Conservation (phyloP, 805 yeast species). For the Kockiozyma suomiensis region DNA sequence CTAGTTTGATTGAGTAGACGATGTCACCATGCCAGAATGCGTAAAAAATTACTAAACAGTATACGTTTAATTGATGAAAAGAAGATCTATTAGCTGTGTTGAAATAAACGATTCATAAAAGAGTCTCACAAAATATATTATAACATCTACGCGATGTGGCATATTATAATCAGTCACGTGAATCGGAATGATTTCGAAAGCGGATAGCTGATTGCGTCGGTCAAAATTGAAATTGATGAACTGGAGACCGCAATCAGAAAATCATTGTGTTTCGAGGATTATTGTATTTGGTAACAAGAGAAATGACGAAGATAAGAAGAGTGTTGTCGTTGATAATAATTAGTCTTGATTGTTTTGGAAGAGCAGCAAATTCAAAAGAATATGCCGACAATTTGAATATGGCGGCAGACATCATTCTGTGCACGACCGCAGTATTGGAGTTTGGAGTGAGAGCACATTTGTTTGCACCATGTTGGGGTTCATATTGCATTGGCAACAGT, state of each 20-base stretch:
- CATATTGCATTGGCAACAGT: neutral
- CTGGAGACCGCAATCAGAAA: no score
- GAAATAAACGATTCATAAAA: no score
- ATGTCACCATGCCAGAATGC: neutral
- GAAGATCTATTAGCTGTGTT: no score
- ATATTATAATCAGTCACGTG: neutral
- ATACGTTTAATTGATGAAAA: no score
- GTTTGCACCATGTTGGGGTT: slow-evolving; percentile 13
- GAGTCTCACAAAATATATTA: no score
- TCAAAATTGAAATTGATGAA: no score
- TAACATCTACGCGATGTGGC: no score
- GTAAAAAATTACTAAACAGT: no score
- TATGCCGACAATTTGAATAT: neutral
- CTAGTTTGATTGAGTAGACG: neutral
- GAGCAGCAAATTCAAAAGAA: neutral
- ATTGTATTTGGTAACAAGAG: no score
- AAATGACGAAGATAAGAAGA: neutral
- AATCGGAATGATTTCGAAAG: neutral
- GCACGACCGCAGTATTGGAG: slow-evolving; percentile 6
- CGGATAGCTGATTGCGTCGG: no score
- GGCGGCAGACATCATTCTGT: slow-evolving; percentile 3
- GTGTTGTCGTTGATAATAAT: neutral
- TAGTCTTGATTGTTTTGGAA: neutral
- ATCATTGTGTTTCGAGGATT: no score
- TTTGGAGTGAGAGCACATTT: neutral